Percentiles rank a stretch among this genome's conserved stretches.
phyloP scores from a whole-genome alignment of 106 monocot genomes.

The Dendrobium catenatum region DNA sequence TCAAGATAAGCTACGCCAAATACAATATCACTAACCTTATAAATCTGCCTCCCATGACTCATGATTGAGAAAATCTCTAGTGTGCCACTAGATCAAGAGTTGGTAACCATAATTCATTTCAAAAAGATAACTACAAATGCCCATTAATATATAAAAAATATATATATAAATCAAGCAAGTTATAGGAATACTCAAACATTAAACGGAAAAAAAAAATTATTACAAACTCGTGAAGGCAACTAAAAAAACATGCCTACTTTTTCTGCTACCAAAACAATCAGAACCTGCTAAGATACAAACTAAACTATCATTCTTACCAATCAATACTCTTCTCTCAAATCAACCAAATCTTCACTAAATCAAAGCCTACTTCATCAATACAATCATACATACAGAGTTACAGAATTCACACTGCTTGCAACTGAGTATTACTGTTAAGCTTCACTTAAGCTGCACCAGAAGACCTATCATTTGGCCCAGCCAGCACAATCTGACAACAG shows the following conservation, averaged over 20 bases:
- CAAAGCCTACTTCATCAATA: not conserved
- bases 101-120: not conserved
- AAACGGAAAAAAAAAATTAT: not conserved
- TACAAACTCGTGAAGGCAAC: not conserved
- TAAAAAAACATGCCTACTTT: constrained; percentile 3
- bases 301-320: not conserved
- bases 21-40: too few species aligned
- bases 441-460: not conserved
- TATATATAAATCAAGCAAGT: not conserved
- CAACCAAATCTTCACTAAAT: not conserved
- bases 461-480: constrained; percentile 2
- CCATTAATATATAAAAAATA: not conserved
- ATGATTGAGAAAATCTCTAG: too few species aligned
- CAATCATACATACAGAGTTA: not conserved
- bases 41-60: too few species aligned
- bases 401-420: not conserved
- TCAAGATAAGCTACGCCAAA: too few species aligned
- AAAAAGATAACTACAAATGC: not conserved
- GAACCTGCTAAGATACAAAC: not conserved
- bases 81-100: too few species aligned
- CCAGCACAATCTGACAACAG: not conserved
- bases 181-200: not conserved
- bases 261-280: not conserved
- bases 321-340: not conserved
- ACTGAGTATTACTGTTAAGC: not conserved